Evolutionary conservation across 2,329 filamentous ascomycete genomes (phyloP).

Genomic region (Polytolypa hystricis): DNA sequence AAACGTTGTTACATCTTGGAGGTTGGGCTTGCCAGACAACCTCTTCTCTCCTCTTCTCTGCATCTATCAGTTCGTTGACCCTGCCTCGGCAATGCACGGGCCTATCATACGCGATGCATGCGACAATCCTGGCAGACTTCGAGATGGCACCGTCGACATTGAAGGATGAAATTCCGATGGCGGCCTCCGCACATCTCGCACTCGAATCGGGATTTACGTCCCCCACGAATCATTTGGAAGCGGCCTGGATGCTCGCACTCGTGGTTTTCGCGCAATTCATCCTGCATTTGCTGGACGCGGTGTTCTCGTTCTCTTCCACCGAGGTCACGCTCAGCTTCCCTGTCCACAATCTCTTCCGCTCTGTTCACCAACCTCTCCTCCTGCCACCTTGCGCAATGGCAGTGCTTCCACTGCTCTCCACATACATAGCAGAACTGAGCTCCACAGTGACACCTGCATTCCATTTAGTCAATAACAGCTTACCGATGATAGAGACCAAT

Average conservation of each 20-base stretch:
- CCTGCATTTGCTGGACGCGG: not conserved
- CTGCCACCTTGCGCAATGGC: too few relatives aligned
- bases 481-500: not conserved
- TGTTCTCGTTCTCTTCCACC: not conserved
- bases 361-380: not conserved
- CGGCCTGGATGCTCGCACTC: conserved; percentile 2
- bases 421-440: conserved; percentile 25
- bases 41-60: too few relatives aligned
- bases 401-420: conserved; percentile 18
- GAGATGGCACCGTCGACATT: conserved; percentile 3
- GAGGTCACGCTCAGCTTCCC: not conserved
- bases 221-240: not conserved
- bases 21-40: too few relatives aligned
- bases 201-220: not conserved
- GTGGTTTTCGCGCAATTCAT: conserved; percentile 1
- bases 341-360: not conserved
- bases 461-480: not conserved
- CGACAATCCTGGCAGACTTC: conserved; percentile 1
- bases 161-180: conserved; percentile 4
- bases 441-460: conserved; percentile 19
- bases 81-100: too few relatives aligned
- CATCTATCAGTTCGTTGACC: too few relatives aligned
- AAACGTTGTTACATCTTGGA: too few relatives aligned
- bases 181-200: conserved; percentile 3
- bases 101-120: not conserved